Percentiles rank a stretch among this genome's conserved stretches.
These are phyloP conservation scores for Beauveria brongniartii DNA, from an alignment of 2,329 filamentous ascomycete species.

Conservation along the genomic window DNA sequence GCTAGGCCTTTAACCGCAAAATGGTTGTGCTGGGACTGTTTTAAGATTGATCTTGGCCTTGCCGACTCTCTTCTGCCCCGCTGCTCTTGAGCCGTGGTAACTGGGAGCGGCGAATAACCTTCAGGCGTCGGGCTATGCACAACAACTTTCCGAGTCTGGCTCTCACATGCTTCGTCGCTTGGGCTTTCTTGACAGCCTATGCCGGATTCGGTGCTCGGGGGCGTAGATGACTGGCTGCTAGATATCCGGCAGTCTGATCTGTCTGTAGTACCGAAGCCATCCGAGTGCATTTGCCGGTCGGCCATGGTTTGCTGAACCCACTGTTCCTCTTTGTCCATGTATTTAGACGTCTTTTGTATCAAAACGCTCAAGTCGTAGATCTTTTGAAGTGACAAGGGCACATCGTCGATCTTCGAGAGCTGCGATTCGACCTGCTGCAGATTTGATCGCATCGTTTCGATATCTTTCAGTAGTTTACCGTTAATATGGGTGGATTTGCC, in stretches of 20 bases:
- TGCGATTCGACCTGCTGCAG: conserved; percentile 15
- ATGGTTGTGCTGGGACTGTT: conserved; percentile 14
- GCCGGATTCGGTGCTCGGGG: no score
- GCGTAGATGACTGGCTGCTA: conserved; percentile 1
- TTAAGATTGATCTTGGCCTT: conserved; percentile 28
- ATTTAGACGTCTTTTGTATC: conserved; percentile 22
- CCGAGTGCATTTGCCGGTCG: neutral
- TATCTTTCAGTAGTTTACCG: neutral
- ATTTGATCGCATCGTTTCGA: conserved; percentile 13
- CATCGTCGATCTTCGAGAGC: conserved; percentile 13
- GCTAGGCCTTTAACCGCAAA: neutral
- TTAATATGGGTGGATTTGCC: neutral
- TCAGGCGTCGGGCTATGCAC: conserved; percentile 24
- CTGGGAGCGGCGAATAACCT: conserved; percentile 18
- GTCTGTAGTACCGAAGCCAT: neutral
- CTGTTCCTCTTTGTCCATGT: conserved; percentile 20
- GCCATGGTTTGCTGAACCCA: conserved; percentile 23
- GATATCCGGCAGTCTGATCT: conserved; percentile 9
- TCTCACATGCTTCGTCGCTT: neutral
- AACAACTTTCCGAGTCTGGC: conserved; percentile 21
- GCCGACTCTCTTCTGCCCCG: conserved; percentile 23
- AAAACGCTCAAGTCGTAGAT: conserved; percentile 21
- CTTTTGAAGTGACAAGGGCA: conserved; percentile 16
- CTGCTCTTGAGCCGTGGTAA: conserved; percentile 30
- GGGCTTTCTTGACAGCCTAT: neutral